phyloP scores from a whole-genome alignment of 305 asterid species.

The Caryopteris hybrid region DNA sequence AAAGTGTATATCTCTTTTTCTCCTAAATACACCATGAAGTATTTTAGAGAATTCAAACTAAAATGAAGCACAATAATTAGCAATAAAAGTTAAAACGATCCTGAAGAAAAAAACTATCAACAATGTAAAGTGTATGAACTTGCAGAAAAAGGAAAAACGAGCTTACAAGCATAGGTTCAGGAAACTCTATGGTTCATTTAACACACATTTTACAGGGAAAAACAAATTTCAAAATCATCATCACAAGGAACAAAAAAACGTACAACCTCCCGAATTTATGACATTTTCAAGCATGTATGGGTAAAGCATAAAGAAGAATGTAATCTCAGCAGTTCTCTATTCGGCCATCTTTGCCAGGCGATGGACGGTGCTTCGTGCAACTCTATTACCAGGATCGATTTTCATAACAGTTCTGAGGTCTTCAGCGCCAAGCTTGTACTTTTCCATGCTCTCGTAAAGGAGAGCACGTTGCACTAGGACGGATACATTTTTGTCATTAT shows the following conservation, averaged over 20 bases:
- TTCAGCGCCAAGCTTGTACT: constrained; percentile 94
- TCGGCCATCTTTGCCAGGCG: constrained; percentile 86
- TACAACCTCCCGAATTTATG: background rate
- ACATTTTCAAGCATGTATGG: background rate
- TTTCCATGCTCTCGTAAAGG: constrained; percentile 92
- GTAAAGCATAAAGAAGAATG: background rate
- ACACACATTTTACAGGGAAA: constrained; percentile 1
- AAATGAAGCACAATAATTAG: too few species aligned
- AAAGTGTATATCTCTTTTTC: too few species aligned
- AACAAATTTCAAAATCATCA: constrained; percentile 3
- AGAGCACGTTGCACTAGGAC: constrained; percentile 92
- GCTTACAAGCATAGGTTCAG: too few species aligned
- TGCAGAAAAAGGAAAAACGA: background rate
- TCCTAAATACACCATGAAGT: too few species aligned
- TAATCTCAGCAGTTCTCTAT: constrained; percentile 20
- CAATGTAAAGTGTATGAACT: background rate
- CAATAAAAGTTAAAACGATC: too few species aligned
- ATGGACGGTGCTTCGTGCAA: constrained; percentile 85
- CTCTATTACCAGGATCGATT: constrained; percentile 76
- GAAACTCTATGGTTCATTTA: background rate
- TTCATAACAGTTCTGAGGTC: constrained; percentile 94
- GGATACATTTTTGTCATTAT: constrained; percentile 48
- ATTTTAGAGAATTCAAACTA: too few species aligned
- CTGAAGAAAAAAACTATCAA: too few species aligned
- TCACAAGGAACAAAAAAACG: too few species aligned